Evolutionary conservation across 352 stramenopile species (phyloP), one percentile per base, ranked within the genome.

Genomic region (Pythium guiyangense): DNA sequence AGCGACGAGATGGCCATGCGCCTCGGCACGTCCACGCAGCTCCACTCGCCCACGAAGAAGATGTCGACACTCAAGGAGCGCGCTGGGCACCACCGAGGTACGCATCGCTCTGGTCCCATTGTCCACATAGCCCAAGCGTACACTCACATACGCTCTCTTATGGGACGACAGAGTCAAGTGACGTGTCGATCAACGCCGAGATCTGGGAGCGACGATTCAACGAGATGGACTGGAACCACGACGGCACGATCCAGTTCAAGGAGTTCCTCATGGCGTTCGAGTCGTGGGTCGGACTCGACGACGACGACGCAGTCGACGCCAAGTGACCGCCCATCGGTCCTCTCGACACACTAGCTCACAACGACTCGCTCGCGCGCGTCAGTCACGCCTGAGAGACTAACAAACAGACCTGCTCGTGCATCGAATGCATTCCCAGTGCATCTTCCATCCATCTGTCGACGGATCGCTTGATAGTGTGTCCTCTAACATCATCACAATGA

Each of bases 181-280:
- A 84, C 42, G 54, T 70, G 54, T 81, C 77, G 15, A 88, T 85
- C 58, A 90, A 87, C 54, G 52, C 77, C 26, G 77, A 73, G 22
- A 91, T 93, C 35, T 90, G 75, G 74, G 81, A 93, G 55, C 79
- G 74, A 31, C 85, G 87, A 12, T 96, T 90, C 45, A 79, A 76
- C 53, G 85, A 96, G 60, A 93, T 96, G 79, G 86, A 96, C 52
- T 94, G 84, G 77, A 81, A 96, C 50, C 64, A 90, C 43, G 84
- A 94, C 60, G 87, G 86, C 20, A 78, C 70, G 26, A 94, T 94
- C 55, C 84, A 93, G 17, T 95, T 94, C 60, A 93, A 92, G 54
- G 87, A 96, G 60, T 96, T 96, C 56, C 71, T 96, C 48, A 84
- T 91, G 70, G 84, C 85, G 18, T 95, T 94, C 54, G 81, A 89